phyloP scores from a whole-genome alignment of 1,139 yeast species.

The Hansenula lynferdii region DNA sequence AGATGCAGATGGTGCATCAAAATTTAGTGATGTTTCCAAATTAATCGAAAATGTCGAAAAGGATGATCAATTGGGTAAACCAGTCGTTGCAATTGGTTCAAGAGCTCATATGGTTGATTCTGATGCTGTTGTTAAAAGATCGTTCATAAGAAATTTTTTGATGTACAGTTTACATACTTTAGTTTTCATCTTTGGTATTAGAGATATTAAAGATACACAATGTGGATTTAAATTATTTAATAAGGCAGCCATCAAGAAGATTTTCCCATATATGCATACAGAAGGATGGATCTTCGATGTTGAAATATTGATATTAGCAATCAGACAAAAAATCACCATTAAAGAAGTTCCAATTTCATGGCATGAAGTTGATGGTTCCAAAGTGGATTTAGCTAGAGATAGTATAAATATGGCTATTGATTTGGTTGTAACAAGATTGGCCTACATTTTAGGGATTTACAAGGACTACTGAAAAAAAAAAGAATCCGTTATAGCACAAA shows the following conservation, averaged over 20 bases:
- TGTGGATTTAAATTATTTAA: slow-evolving; percentile 96
- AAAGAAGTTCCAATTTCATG: slow-evolving; percentile 85
- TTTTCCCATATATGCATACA: slow-evolving; percentile 91
- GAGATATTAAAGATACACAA: slow-evolving; percentile 86
- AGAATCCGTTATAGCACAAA: too few relatives aligned
- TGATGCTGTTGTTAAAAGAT: slow-evolving; percentile 92
- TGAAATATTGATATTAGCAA: slow-evolving; percentile 79
- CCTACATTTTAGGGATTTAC: slow-evolving; percentile 82
- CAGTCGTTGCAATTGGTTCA: slow-evolving; percentile 82
- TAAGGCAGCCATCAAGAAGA: slow-evolving; percentile 51
- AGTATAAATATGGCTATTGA: slow-evolving; percentile 95
- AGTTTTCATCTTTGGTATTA: slow-evolving; percentile 83
- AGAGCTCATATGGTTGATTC: slow-evolving; percentile 96
- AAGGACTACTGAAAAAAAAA: too few relatives aligned
- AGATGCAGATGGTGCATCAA: slow-evolving; percentile 97
- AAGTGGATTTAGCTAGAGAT: slow-evolving; percentile 88
- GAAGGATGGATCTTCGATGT: slow-evolving; percentile 99
- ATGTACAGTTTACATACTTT: slow-evolving; percentile 92
- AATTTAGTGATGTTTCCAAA: slow-evolving; percentile 62
- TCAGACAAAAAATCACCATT: slow-evolving; percentile 60
- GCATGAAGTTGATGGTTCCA: slow-evolving; percentile 97
- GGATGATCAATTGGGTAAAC: slow-evolving; percentile 28
- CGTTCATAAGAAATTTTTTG: slow-evolving; percentile 79
- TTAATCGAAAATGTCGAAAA: slow-evolving; percentile 43
- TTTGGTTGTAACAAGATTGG: slow-evolving; percentile 83